Evolutionary conservation across 345 rosid species (phyloP), one percentile per base, ranked within the genome.

Genomic region (Populus deltoides): DNA sequence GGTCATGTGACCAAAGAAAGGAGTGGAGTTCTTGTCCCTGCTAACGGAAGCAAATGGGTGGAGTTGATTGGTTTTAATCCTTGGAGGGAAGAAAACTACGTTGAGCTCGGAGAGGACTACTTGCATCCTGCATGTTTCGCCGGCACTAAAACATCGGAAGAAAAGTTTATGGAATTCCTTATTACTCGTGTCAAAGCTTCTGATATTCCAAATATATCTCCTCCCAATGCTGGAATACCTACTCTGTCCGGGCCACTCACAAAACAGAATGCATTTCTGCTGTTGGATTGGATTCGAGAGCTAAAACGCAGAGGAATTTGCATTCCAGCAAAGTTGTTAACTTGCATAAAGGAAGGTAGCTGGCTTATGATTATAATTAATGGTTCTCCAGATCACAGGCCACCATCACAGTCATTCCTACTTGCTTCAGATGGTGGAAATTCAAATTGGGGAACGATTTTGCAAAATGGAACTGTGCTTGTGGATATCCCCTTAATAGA

Each of bases 401-500:
- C 91, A 17, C 98, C 98, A 10, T 84, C 86, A 17, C 83, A 93
- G 78, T 88, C 94, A 1, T 91, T 93, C 75, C 83, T 86, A 20
- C 87, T 81, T 75, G 35, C 83, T 74, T 68, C 84, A 22, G 55
- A 72, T 39, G 62, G 9, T 25, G 53, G 18, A 43, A 15, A 43
- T 57, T 86, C 92, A 7, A 39, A 59, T 49, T 87, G 90, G 94
- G 96, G 93, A 79, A 70, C 49, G 41, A 62, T 87, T 77, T 80
- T 93, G 77, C 94, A 91, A 83, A 84, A 82, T 43, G 87, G 79
- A 35, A 79, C 86, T 0, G 86, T 80, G 70, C 86, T 89, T 16
- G 93, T 89, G 25, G 93, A 90, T 79, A 84, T 93, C 74, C 97
- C 96, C 0, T 71, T 93, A 6, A 75, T 93, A 9, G 96, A 93